phyloP scores from a whole-genome alignment of 805 yeast species.

The Zygoascus ofunaensis region DNA sequence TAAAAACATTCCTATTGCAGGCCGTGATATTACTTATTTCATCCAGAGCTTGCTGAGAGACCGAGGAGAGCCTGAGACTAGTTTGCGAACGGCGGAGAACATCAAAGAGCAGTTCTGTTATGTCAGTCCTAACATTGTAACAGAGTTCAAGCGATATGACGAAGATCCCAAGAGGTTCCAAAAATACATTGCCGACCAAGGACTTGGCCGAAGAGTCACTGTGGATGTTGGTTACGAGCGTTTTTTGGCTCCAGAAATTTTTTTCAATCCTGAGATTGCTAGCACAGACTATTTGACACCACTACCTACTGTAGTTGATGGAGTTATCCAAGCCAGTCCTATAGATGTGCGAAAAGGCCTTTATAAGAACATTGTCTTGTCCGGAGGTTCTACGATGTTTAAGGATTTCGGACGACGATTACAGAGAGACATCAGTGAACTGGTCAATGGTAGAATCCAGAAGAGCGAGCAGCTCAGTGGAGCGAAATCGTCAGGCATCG shows the following conservation, averaged over 20 bases:
- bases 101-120: constrained; percentile 96
- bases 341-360: constrained; percentile 96
- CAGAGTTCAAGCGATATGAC: constrained; percentile 91
- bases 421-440: constrained; percentile 82
- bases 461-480: constrained; percentile 68
- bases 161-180: constrained; percentile 83
- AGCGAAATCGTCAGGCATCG: constrained; percentile 81
- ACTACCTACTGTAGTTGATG: constrained; percentile 90
- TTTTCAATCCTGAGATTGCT: constrained; percentile 96
- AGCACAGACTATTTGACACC: constrained; percentile 94
- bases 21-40: constrained; percentile 91
- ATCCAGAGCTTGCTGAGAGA: constrained; percentile 91
- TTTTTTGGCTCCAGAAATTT: constrained; percentile 97
- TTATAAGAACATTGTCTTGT: constrained; percentile 87
- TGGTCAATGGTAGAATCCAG: constrained; percentile 83
- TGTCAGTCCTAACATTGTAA: constrained; percentile 95
- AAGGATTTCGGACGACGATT: constrained; percentile 95
- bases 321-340: constrained; percentile 89
- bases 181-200: constrained; percentile 78
- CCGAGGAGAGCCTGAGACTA: constrained; percentile 91
- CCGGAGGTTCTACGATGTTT: constrained; percentile 99
- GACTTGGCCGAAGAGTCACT: constrained; percentile 48
- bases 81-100: constrained; percentile 90
- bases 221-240: constrained; percentile 98
- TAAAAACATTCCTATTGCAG: constrained; percentile 96